Evolutionary conservation across 257 asterid species (phyloP).

Genomic region (Handroanthus guayacan): DNA sequence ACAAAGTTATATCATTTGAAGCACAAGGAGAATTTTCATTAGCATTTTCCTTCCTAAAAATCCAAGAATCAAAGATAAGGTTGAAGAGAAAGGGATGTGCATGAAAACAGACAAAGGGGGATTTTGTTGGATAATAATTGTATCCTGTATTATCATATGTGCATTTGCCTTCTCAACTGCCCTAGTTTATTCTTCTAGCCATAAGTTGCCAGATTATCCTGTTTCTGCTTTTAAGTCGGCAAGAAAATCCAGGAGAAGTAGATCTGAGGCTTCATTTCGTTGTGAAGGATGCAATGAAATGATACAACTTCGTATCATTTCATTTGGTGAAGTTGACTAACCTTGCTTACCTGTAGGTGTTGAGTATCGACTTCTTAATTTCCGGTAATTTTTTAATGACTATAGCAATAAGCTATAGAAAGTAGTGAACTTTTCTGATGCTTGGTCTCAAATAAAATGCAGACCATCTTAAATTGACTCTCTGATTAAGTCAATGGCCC

Average conservation of each 20-base stretch:
- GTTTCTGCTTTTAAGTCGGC: too few species aligned
- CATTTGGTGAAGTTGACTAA: neutral
- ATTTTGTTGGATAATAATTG: slow-evolving; percentile 1
- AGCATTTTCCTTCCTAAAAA: too few species aligned
- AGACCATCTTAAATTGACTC: neutral
- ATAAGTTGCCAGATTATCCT: neutral
- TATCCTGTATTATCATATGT: neutral
- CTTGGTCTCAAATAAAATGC: slow-evolving; percentile 10
- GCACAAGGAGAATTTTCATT: too few species aligned
- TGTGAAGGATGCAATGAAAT: too few species aligned
- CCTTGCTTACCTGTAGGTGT: neutral
- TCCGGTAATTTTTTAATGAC: slow-evolving; percentile 1
- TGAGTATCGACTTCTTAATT: neutral
- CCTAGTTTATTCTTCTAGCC: neutral
- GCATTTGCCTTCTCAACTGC: neutral
- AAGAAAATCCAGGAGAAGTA: too few species aligned
- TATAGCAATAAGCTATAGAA: neutral
- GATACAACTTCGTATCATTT: neutral
- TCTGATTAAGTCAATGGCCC: neutral
- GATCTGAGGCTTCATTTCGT: too few species aligned
- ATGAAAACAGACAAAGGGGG: neutral
- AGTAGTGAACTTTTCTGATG: neutral
- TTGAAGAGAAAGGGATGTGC: neutral
- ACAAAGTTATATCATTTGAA: too few species aligned
- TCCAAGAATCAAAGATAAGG: too few species aligned